Conservation (phyloP, 108 stramenopile species). For the Mediolabrus comicus region DNA sequence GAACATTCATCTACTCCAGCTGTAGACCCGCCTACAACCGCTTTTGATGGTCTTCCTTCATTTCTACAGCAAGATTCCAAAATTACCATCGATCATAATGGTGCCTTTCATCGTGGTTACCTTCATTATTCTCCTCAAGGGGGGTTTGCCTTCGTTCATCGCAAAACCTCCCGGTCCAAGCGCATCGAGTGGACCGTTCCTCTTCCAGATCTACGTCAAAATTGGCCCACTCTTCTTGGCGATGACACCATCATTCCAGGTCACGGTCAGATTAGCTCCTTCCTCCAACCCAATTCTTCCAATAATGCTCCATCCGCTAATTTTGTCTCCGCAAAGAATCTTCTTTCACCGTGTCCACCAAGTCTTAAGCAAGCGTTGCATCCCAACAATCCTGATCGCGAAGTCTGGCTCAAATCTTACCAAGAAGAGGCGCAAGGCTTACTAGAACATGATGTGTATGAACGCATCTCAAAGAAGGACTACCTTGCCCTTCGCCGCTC, state of each 20-base stretch:
- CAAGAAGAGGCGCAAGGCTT: conserved; percentile 18
- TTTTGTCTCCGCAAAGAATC: conserved; percentile 1
- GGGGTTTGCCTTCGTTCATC: neutral
- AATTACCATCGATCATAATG: conserved; percentile 7
- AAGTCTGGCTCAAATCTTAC: conserved; percentile 19
- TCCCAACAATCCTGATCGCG: conserved; percentile 3
- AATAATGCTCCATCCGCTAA: conserved; percentile 7
- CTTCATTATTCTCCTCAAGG: neutral
- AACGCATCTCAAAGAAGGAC: conserved; percentile 20
- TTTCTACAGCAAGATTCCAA: neutral
- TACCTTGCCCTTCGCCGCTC: neutral
- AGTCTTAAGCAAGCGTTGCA: neutral
- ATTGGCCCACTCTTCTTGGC: neutral
- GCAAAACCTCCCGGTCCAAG: neutral
- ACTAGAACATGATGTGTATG: conserved; percentile 3
- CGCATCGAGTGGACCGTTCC: neutral
- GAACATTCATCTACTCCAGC: neutral
- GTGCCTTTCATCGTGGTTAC: conserved; percentile 3
- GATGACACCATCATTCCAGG: conserved; percentile 3
- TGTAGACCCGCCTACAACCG: neutral
- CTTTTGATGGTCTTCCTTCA: neutral
- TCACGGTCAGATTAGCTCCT: neutral
- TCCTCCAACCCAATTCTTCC: neutral
- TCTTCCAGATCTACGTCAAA: neutral
- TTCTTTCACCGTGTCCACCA: conserved; percentile 3